These are phyloP conservation scores for Aspergillus sp. DNA, from an alignment of 2,329 filamentous ascomycete genomes.

Conservation along the genomic window DNA sequence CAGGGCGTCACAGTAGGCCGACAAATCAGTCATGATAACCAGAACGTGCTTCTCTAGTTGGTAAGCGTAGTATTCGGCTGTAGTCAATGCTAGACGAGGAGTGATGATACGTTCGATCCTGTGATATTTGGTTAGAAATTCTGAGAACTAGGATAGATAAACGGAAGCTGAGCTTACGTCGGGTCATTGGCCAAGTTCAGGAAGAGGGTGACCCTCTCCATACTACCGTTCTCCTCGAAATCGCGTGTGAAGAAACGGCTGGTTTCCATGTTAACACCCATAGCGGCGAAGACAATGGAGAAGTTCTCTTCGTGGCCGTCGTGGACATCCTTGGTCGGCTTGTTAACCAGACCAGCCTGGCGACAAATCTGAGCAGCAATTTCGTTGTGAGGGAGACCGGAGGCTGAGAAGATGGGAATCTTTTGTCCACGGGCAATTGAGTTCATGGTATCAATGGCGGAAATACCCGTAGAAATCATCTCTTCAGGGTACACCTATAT, in stretches of 20 bases:
- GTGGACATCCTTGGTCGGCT: slow-evolving; percentile 91
- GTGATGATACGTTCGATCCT: slow-evolving; percentile 99
- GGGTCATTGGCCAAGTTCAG: slow-evolving; percentile 98
- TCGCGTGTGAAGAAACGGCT: slow-evolving; percentile 97
- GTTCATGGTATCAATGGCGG: slow-evolving; percentile 98
- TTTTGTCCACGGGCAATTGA: slow-evolving; percentile 98
- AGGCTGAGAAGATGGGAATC: slow-evolving; percentile 98
- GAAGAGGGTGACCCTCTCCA: slow-evolving; percentile 97
- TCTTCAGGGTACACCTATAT: slow-evolving; percentile 92
- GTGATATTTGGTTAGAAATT: slow-evolving; percentile 10
- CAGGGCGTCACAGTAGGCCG: slow-evolving; percentile 96
- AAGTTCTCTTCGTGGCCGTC: slow-evolving; percentile 99
- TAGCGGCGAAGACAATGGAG: slow-evolving; percentile 98
- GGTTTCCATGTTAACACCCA: slow-evolving; percentile 99
- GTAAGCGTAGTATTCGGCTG: slow-evolving; percentile 99
- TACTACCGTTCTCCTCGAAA: slow-evolving; percentile 98
- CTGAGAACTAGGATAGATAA: background rate
- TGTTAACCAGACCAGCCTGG: slow-evolving; percentile 89
- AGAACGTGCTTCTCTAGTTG: slow-evolving; percentile 99
- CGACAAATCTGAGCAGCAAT: slow-evolving; percentile 98
- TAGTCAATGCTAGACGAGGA: slow-evolving; percentile 94
- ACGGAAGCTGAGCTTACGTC: slow-evolving; percentile 64
- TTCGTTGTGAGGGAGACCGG: slow-evolving; percentile 98
- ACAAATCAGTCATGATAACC: slow-evolving; percentile 96
- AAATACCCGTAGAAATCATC: slow-evolving; percentile 99